Percentiles rank a stretch among this genome's conserved stretches.
These are phyloP conservation scores for Castanopsis chinensis DNA, from an alignment of 306 rosid species.

Conservation along the genomic window DNA sequence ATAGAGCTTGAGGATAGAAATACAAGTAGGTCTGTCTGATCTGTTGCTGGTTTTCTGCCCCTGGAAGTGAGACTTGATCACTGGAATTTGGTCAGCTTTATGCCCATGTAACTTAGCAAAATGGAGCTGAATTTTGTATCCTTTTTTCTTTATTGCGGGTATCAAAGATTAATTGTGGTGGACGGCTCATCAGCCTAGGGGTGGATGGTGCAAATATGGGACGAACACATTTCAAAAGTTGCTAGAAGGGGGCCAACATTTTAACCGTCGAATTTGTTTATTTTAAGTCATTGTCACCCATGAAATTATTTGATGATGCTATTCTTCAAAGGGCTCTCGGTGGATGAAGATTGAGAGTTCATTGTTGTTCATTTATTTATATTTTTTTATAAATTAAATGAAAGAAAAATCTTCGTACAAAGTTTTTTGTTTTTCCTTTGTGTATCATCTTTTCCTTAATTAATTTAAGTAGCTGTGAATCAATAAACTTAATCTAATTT, in stretches of 20 bases:
- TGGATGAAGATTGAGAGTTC: not conserved
- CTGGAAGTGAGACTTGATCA: not conserved
- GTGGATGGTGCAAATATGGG: not conserved
- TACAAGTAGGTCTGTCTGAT: constrained; percentile 15
- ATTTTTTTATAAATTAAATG: not conserved
- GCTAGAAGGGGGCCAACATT: not conserved
- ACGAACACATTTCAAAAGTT: not conserved
- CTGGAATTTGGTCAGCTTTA: not conserved
- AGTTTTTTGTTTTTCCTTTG: not conserved
- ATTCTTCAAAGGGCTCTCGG: not conserved
- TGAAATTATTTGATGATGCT: not conserved
- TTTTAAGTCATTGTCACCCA: not conserved
- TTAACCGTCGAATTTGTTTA: not conserved
- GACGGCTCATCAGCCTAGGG: not conserved
- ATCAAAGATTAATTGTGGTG: not conserved
- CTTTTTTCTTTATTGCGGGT: not conserved
- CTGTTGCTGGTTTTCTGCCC: constrained; percentile 11
- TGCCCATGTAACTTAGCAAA: not conserved
- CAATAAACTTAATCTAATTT: too few species aligned
- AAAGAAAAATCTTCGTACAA: too few species aligned
- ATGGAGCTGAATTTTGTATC: not conserved
- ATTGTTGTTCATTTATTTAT: not conserved
- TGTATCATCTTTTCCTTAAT: not conserved
- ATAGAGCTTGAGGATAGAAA: constrained; percentile 36
- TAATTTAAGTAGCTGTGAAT: too few species aligned